Evolutionary conservation across 2,329 filamentous ascomycete species (phyloP), one percentile per base, ranked within the genome.

Genomic region (Talaromyces sp.): DNA sequence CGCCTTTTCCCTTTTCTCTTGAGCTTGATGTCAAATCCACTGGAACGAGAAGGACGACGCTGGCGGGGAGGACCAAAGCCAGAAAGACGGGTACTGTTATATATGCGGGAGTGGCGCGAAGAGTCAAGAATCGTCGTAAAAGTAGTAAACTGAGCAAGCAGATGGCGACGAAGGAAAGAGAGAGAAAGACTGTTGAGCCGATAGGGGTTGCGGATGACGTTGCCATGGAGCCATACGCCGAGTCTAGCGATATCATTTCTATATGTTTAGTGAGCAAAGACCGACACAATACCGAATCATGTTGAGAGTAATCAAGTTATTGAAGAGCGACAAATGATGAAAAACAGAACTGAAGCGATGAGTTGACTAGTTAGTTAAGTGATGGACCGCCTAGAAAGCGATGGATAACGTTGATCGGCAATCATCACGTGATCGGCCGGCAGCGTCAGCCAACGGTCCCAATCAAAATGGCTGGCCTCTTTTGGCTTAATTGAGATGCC

Each of bases 11-110:
- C 53, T 86, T 85, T 11, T 59, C 57, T 50, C 85, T 82, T 21
- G 89, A 87, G 69, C 84, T 93, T 6, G 92, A 96, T 1, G 93
- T 92, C 64, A 99, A 85, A 74, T 99, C 94, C 72, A 99, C 95
- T 5, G 94, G 94, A 6, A 99, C 91, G 21, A 99, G 84, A 22
- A 99, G 80, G 22, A 97, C 85, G 68, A 96, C 93, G 72, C 89
- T 92, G 48, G 91, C 90, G 10, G 94, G 95, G 5, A 99, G 84
- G 69, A 90, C 92, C 65, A 99, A 82, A n/a, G 93, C 91, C 64
- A 99, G 88, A 77, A 99, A 99, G 62, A 99, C 91, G 36, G 94
- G 93, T 1, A 97, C 82, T 53, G 91, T 82, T 53, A 97, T 86
- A 74, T 95, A 97, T 60, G 87, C 89, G 0, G 94, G 93, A 1